Evolutionary conservation across 768 basidiomycete genomes (phyloP).

Genomic region (Amanita polypyramis): DNA sequence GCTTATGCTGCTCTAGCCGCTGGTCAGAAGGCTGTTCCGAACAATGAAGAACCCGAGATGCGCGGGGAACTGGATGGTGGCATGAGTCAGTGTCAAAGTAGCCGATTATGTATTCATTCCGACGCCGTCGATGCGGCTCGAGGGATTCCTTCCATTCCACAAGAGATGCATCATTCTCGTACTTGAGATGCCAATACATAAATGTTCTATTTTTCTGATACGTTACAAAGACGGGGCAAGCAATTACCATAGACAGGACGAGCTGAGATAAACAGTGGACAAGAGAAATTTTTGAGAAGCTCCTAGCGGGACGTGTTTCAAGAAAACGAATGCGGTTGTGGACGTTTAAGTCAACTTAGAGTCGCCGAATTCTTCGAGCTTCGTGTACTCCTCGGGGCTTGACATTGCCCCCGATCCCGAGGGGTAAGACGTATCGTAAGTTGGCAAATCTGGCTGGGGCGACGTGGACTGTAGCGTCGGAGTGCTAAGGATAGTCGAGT

Average conservation of each 20-base stretch:
- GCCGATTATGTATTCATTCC: constrained; percentile 2
- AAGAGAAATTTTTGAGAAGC: constrained; percentile 7
- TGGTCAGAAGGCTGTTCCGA: constrained; percentile 8
- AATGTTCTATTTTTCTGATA: not conserved
- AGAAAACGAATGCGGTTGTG: constrained; percentile 5
- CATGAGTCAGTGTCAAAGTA: not conserved
- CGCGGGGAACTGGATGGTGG: constrained; percentile 1
- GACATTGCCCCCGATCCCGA: constrained; percentile 25
- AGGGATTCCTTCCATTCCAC: not conserved
- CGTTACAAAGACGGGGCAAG: not conserved
- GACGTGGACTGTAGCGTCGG: constrained; percentile 26
- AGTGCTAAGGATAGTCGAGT: constrained; percentile 22
- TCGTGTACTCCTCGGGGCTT: constrained; percentile 32
- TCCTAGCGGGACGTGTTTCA: constrained; percentile 3
- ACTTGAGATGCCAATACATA: constrained; percentile 2
- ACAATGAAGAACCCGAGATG: constrained; percentile 9
- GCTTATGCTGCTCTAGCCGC: constrained; percentile 7
- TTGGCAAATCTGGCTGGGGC: constrained; percentile 15
- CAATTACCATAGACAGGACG: not conserved
- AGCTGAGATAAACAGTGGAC: no score
- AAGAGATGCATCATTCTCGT: not conserved
- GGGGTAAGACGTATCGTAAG: constrained; percentile 23
- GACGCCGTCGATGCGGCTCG: not conserved
- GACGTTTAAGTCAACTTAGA: constrained; percentile 16
- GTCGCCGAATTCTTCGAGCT: constrained; percentile 32